Evolutionary conservation across 345 rosid species (phyloP).

Genomic region (Brassica incana): DNA sequence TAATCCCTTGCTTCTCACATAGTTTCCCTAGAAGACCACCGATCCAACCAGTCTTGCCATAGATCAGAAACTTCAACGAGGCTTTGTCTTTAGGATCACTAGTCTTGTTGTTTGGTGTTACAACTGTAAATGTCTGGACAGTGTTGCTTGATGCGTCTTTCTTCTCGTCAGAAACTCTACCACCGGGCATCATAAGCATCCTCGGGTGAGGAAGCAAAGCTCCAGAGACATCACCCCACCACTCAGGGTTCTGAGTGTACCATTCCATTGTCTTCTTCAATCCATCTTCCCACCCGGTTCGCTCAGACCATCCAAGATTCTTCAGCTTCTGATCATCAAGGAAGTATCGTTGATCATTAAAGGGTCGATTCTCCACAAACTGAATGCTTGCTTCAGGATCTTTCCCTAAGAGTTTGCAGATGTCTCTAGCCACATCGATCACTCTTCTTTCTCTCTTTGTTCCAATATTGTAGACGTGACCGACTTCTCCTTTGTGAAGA

Average conservation of each 20-base stretch:
- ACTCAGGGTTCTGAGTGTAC: conserved; percentile 53
- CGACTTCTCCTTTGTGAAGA: conserved; percentile 60
- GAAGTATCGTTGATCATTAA: conserved; percentile 63
- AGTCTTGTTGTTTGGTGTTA: conserved; percentile 44
- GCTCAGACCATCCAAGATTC: conserved; percentile 61
- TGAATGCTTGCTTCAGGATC: conserved; percentile 44
- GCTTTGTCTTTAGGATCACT: conserved; percentile 27
- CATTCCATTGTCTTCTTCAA: conserved; percentile 58
- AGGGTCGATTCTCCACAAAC: conserved; percentile 60
- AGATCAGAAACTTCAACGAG: conserved; percentile 50
- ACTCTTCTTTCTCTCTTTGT: conserved; percentile 60
- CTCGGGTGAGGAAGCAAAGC: conserved; percentile 64
- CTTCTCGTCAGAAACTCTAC: conserved; percentile 43
- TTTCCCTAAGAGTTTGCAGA: conserved; percentile 51
- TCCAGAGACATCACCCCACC: conserved; percentile 73
- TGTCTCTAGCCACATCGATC: conserved; percentile 58
- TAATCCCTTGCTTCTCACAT: conserved; percentile 45
- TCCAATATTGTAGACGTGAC: conserved; percentile 54
- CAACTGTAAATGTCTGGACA: conserved; percentile 56
- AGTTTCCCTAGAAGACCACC: conserved; percentile 56
- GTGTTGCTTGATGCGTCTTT: conserved; percentile 42
- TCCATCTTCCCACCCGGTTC: conserved; percentile 62
- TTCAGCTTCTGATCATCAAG: conserved; percentile 65
- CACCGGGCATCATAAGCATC: conserved; percentile 72
- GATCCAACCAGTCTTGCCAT: conserved; percentile 65